Evolutionary conservation across 148 eudicot species (phyloP).

Genomic region (Persicaria maculosa): DNA sequence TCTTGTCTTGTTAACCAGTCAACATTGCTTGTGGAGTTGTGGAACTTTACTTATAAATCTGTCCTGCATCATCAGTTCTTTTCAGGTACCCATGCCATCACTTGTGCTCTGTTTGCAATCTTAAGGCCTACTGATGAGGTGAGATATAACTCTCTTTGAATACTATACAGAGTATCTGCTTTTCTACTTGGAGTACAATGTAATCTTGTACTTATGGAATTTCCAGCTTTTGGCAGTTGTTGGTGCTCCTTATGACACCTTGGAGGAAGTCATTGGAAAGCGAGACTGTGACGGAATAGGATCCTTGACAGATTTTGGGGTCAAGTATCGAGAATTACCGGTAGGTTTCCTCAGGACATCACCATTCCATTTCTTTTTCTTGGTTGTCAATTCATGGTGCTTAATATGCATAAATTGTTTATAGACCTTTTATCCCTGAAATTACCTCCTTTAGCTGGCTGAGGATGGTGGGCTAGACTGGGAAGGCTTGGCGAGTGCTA

Average conservation of each 20-base stretch:
- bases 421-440: conserved; percentile 2
- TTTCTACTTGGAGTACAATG: not conserved
- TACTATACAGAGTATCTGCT: not conserved
- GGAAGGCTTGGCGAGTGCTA: conserved; percentile 52
- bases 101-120: conserved; percentile 93
- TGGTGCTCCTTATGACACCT: conserved; percentile 94
- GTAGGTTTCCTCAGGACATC: conserved; percentile 31
- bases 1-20: not conserved
- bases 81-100: conserved; percentile 98
- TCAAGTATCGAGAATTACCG: conserved; percentile 72
- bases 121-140: conserved; percentile 96
- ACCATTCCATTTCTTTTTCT: not conserved
- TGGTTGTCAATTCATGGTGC: not conserved
- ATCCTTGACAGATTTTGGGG: conserved; percentile 79
- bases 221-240: conserved; percentile 96
- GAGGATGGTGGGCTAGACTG: conserved; percentile 89
- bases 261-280: conserved; percentile 96
- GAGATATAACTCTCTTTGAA: not conserved
- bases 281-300: conserved; percentile 75
- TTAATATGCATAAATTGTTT: not conserved
- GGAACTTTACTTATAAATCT: not conserved
- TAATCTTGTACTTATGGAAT: conserved; percentile 14
- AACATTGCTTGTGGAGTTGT: not conserved
- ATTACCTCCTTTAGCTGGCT: conserved; percentile 46
- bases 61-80: conserved; percentile 55